Evolutionary conservation across 768 basidiomycete species (phyloP).

Genomic region (Lactarius hengduanensis): DNA sequence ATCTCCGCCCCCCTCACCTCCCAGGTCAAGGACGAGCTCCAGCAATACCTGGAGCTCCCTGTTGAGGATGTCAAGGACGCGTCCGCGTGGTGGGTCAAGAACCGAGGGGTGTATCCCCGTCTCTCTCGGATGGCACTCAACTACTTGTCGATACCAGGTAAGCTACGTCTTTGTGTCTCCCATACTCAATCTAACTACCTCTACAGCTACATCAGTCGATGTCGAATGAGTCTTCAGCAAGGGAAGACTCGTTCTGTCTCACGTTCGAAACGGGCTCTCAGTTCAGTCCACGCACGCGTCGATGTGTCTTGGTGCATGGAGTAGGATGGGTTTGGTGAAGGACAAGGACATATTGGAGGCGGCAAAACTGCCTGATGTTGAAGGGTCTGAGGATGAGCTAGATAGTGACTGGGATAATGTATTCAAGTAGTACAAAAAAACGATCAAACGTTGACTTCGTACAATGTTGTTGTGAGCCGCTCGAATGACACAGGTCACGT

Average conservation of each 20-base stretch:
- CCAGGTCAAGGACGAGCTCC: neutral
- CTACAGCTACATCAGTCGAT: conserved; percentile 24
- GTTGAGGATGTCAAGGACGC: neutral
- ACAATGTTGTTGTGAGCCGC: too few species aligned
- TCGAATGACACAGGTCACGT: too few species aligned
- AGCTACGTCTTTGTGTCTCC: neutral
- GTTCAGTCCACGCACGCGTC: conserved; percentile 30
- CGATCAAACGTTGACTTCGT: too few species aligned
- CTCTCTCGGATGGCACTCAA: conserved; percentile 10
- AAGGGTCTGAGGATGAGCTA: too few species aligned
- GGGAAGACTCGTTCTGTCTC: conserved; percentile 19
- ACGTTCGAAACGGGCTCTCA: conserved; percentile 14
- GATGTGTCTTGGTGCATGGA: too few species aligned
- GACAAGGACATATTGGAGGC: too few species aligned
- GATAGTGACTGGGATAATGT: too few species aligned
- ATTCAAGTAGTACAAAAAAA: too few species aligned
- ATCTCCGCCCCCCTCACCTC: neutral
- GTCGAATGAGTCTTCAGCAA: conserved; percentile 27
- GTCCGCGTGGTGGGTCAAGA: neutral
- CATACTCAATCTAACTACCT: neutral
- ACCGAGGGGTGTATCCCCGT: neutral
- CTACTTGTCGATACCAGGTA: conserved; percentile 35
- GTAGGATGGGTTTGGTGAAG: too few species aligned
- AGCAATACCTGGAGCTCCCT: neutral
- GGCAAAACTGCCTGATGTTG: too few species aligned